phyloP scores from a whole-genome alignment of 768 basidiomycete genomes.

The Peribolospora kevripleyi region DNA sequence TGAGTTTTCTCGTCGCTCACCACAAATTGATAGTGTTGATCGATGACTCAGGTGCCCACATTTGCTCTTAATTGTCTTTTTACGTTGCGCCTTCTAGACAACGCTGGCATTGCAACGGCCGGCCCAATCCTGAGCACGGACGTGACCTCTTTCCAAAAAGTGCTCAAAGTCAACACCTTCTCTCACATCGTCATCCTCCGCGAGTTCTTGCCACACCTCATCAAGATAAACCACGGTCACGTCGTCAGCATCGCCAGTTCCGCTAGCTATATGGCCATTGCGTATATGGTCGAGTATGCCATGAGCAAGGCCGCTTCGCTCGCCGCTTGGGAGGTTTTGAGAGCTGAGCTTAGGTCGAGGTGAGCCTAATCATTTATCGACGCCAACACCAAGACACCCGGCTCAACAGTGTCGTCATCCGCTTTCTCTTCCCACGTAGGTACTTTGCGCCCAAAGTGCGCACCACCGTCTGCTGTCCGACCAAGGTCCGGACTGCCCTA shows the following conservation, averaged over 20 bases:
- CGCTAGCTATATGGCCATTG: slow-evolving; percentile 4
- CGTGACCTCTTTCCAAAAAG: slow-evolving; percentile 3
- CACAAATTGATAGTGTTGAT: too few species aligned
- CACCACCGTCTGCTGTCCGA: slow-evolving; percentile 8
- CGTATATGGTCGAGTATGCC: slow-evolving; percentile 6
- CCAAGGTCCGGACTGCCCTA: slow-evolving; percentile 7
- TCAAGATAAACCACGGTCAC: slow-evolving; percentile 6
- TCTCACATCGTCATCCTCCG: slow-evolving; percentile 4
- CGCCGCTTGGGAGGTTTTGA: slow-evolving; percentile 5
- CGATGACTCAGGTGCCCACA: too few species aligned
- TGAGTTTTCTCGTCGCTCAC: not conserved
- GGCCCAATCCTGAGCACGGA: slow-evolving; percentile 6
- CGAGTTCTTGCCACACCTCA: slow-evolving; percentile 7
- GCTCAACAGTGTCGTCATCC: too few species aligned
- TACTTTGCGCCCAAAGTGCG: slow-evolving; percentile 9
- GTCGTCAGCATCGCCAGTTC: slow-evolving; percentile 6
- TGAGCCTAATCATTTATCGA: not conserved
- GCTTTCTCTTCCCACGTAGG: not conserved
- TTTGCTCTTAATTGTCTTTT: not conserved
- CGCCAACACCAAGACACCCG: too few species aligned
- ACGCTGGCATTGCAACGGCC: slow-evolving; percentile 8
- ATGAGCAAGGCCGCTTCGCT: slow-evolving; percentile 7
- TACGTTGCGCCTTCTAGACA: not conserved
- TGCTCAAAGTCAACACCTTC: slow-evolving; percentile 9
- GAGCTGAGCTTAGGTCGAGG: slow-evolving; percentile 6